phyloP scores from a whole-genome alignment of 306 rosid species.

The Nissolia schottii region DNA sequence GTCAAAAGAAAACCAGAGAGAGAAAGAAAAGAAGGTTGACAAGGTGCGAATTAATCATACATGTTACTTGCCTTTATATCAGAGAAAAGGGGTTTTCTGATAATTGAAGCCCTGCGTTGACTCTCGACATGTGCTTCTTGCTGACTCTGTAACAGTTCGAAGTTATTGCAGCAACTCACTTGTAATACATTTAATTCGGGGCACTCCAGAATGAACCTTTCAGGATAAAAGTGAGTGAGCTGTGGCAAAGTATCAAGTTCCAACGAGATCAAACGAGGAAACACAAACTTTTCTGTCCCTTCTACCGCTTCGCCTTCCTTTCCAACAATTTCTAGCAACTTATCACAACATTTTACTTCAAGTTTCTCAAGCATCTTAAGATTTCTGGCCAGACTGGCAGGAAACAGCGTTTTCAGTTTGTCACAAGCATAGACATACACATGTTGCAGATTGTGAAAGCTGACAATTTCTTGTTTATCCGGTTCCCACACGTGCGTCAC shows the following conservation, averaged over 20 bases:
- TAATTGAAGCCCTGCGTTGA: not conserved
- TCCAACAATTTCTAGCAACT: not conserved
- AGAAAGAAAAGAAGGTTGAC: no score
- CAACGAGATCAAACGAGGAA: not conserved
- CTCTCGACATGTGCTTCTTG: not conserved
- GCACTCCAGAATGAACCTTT: not conserved
- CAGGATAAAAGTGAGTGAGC: not conserved
- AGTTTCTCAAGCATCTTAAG: not conserved
- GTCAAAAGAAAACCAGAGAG: not conserved
- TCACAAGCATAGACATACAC: not conserved
- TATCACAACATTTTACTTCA: rapidly evolving
- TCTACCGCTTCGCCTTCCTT: not conserved
- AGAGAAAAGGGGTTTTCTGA: not conserved
- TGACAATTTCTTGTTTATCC: not conserved
- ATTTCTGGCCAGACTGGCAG: not conserved
- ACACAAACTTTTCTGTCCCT: not conserved
- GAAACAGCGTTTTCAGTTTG: not conserved
- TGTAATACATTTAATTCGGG: not conserved
- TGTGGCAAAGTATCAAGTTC: not conserved
- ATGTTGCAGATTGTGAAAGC: not conserved
- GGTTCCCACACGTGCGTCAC: not conserved
- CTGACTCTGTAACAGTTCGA: not conserved
- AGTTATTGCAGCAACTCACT: not conserved
- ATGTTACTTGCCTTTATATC: not conserved
- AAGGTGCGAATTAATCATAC: no score